phyloP scores from a whole-genome alignment of 306 rosid genomes.

The Trifolium dubium region DNA sequence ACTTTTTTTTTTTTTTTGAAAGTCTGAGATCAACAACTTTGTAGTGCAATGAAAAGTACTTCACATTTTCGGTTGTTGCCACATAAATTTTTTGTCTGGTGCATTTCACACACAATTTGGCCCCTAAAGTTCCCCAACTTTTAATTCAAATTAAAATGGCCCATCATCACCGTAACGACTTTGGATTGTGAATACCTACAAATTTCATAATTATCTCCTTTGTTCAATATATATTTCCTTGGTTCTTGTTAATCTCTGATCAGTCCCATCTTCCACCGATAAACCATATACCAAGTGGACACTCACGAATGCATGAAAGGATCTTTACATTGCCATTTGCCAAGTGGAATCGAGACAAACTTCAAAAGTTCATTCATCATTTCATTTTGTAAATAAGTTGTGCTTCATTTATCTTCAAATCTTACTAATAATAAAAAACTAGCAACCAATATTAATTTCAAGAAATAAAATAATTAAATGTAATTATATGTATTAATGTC shows the following conservation, averaged over 20 bases:
- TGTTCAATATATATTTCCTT: not conserved
- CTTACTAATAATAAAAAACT: too few relatives aligned
- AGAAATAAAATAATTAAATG: too few relatives aligned
- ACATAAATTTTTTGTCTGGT: not conserved
- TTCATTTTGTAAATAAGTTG: too few relatives aligned
- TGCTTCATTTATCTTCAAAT: not conserved
- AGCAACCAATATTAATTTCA: too few relatives aligned
- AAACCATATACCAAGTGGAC: constrained; percentile 31
- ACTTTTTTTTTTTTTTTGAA: too few relatives aligned
- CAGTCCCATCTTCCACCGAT: not conserved
- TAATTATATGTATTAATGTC: too few relatives aligned
- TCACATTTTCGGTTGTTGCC: not conserved
- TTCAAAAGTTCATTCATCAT: not conserved
- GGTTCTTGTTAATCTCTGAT: not conserved
- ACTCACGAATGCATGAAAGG: not conserved
- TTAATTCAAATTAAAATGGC: constrained; percentile 13
- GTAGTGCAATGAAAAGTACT: not conserved
- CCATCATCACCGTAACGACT: constrained; percentile 13
- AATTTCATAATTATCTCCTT: constrained; percentile 13
- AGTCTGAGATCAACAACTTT: not conserved
- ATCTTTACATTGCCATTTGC: constrained; percentile 1
- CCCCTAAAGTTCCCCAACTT: constrained; percentile 25
- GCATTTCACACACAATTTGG: not conserved
- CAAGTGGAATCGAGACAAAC: constrained; percentile 29
- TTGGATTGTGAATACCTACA: constrained; percentile 31